Conservation (phyloP, 257 asterid species). For the Rhazya stricta region DNA sequence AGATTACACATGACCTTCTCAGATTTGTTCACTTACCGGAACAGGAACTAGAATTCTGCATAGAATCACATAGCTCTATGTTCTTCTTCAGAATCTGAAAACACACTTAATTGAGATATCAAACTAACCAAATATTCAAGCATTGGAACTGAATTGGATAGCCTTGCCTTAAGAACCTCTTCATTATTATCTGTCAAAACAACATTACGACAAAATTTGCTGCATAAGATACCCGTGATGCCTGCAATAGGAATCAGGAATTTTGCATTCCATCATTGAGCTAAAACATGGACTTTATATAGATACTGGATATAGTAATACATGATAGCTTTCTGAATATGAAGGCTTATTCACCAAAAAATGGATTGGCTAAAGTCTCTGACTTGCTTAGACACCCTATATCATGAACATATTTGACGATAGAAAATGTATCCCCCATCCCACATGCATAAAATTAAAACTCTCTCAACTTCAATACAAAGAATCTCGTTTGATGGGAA, state of each 20-base stretch:
- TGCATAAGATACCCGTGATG: slow-evolving; percentile 78
- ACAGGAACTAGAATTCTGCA: slow-evolving; percentile 27
- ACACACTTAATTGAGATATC: slow-evolving; percentile 18
- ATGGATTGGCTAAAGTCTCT: background rate
- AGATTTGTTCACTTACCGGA: slow-evolving; percentile 44
- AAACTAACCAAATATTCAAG: slow-evolving; percentile 16
- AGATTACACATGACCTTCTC: background rate
- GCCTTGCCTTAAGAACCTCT: slow-evolving; percentile 92
- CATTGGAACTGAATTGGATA: slow-evolving; percentile 23
- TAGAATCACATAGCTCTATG: slow-evolving; percentile 51
- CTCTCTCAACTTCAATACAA: no score
- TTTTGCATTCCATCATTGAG: slow-evolving; percentile 4
- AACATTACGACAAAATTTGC: slow-evolving; percentile 72
- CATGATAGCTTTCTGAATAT: background rate
- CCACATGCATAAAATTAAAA: no score
- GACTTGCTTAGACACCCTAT: background rate
- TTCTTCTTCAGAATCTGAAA: slow-evolving; percentile 70
- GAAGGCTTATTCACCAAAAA: background rate
- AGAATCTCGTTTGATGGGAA: no score
- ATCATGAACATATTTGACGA: background rate
- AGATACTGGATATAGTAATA: no score
- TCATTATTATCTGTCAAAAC: slow-evolving; percentile 86
- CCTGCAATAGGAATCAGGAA: slow-evolving; percentile 45
- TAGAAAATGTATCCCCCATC: no score
- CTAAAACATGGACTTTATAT: background rate